Evolutionary conservation across 163 green algal species (phyloP), one percentile per base, ranked within the genome.

Genomic region (Chlorella variabilis): DNA sequence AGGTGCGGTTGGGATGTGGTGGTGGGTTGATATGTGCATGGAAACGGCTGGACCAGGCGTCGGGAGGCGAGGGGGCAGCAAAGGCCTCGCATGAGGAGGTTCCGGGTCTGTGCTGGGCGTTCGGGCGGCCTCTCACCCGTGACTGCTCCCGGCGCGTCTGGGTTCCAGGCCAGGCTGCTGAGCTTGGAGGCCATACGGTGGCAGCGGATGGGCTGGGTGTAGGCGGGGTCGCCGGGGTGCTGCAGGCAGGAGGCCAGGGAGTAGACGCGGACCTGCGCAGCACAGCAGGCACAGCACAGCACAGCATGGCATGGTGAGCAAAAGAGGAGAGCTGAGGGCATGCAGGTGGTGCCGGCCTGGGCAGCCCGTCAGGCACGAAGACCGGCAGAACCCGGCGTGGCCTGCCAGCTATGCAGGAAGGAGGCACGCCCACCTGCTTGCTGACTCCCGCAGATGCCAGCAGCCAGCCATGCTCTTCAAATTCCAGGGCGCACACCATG

Each of bases 101-200:
- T n/a, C n/a, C n/a, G n/a, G n/a, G n/a, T n/a, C n/a, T n/a, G n/a
- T n/a, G n/a, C n/a, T n/a, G n/a, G n/a, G n/a, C n/a, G n/a, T n/a
- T n/a, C n/a, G n/a, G n/a, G n/a, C n/a, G n/a, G n/a, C 25, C 33
- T 4, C 77, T 49, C 49, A 83, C 77, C 51, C 21, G 88, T 91
- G 29, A 95, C 75, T 2, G 93, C 80, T 0, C 91, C 91, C 15
- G 91, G 85, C 45, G 83, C 67, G 42, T 89, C 86, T 0, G 85
- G 87, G 38, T 87, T 89, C 91, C 91, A 95, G 0, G 89, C 83
- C 17, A 95, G 80, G 71, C 84, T 89, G 80, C 87, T 92, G 63
- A 95, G 77, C 75, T 95, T 95, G 76, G 86, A 91, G 15, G 89
- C 84, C 73, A 92, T 83, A 4, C 89, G 81, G 20, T 95, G 89